These are phyloP conservation scores for Hanseniaspora jakobsenii DNA, from an alignment of 805 yeast species.

Conservation along the genomic window DNA sequence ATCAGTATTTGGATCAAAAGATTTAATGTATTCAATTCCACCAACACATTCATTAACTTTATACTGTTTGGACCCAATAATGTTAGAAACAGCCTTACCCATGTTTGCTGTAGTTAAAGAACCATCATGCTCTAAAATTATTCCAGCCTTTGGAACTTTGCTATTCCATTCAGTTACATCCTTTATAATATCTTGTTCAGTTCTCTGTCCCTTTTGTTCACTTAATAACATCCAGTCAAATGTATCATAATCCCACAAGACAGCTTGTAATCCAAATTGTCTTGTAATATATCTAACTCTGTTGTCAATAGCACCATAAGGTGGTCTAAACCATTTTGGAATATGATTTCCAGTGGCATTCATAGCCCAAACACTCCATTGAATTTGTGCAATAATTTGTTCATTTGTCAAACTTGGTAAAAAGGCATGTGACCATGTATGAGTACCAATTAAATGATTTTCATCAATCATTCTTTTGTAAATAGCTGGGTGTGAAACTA, in stretches of 20 bases:
- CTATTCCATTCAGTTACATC: conserved; percentile 47
- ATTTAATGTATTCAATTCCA: conserved; percentile 48
- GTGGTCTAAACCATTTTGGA: conserved; percentile 93
- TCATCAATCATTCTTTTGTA: conserved; percentile 41
- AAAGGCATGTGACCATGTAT: conserved; percentile 86
- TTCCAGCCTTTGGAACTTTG: conserved; percentile 23
- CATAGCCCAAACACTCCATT: conserved; percentile 98
- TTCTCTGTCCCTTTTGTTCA: conserved; percentile 30
- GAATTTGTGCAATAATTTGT: conserved; percentile 72
- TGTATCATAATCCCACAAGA: conserved; percentile 83
- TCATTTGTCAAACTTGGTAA: conserved; percentile 69
- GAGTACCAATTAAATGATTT: conserved; percentile 78
- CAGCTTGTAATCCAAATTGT: conserved; percentile 78
- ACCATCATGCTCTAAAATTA: conserved; percentile 82
- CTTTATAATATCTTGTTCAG: conserved; percentile 40
- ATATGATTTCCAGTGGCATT: conserved; percentile 79
- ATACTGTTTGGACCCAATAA: conserved; percentile 50
- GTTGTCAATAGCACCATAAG: conserved; percentile 89
- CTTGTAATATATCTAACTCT: conserved; percentile 67
- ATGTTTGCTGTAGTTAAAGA: conserved; percentile 52
- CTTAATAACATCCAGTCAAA: conserved; percentile 75
- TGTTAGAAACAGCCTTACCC: conserved; percentile 46
- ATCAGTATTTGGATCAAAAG: not conserved
- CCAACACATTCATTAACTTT: conserved; percentile 71
- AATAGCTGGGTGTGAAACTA: conserved; percentile 62